Evolutionary conservation across 2,329 filamentous ascomycete genomes (phyloP), one percentile per base, ranked within the genome.

Genomic region (Epichloe festucae): DNA sequence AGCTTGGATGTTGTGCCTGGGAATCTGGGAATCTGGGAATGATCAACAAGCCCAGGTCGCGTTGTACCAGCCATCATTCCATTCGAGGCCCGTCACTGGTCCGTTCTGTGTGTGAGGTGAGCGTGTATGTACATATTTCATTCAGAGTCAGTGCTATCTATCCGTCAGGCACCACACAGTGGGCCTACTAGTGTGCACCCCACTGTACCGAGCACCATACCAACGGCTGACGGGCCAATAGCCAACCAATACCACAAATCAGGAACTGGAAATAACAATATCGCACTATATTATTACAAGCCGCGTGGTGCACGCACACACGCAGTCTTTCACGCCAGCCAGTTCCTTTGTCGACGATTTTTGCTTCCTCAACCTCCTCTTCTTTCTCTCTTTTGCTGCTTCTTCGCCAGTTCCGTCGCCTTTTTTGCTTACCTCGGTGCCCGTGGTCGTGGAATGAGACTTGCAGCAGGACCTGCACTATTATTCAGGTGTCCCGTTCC

Each of bases 21-120:
- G 52, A 51, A 51, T 51, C 45, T 23, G 52, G 52, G 46, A 51
- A 51, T 51, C 45, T 23, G 52, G 52, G 49, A 51, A 51, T 49
- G 49, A 46, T 51, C 52, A 53, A 51, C 49, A 53, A 48, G 46
- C 17, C 41, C 40, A 41, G 31, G 36, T 51, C 52, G 49, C 51
- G 51, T 38, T 31, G 31, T 31, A 11, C 27, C 11, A 14, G 12
- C 19, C 39, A 34, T 19, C 52, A 54, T 54, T 54, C 52, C 52
- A 51, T 41, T 17, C 31, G 17, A 43, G 41, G 41, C 19, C 41
- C 11, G 27, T 31, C 27, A 31, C 27, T 31, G 7, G 27, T 31
- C 27, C 27, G 27, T 31, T 31, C 3, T 31, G 27, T 31, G 27
- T 27, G 27, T 27, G 27, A 27, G 27, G 27, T 27, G 27, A 27